phyloP scores from a whole-genome alignment of 768 basidiomycete species.

The Mycena vitilis region DNA sequence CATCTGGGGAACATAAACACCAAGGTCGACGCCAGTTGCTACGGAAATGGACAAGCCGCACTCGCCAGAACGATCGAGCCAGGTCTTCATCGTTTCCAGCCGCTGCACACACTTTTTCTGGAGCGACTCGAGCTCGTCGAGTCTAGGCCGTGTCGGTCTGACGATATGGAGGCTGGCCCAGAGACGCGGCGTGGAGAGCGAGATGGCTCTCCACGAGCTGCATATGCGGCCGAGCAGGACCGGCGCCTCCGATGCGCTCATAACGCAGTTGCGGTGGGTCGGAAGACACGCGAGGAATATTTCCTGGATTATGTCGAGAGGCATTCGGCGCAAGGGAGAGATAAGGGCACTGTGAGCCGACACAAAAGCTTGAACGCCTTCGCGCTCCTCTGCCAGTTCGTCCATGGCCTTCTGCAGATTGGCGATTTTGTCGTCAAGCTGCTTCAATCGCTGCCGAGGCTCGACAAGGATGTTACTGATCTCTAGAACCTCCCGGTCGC shows the following conservation, averaged over 20 bases:
- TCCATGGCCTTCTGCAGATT: slow-evolving; percentile 7
- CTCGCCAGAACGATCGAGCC: slow-evolving; percentile 4
- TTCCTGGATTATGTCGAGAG: slow-evolving; percentile 40
- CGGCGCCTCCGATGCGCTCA: slow-evolving; percentile 36
- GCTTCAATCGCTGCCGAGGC: background rate
- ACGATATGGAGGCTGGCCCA: slow-evolving; percentile 36
- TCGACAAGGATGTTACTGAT: slow-evolving; percentile 9
- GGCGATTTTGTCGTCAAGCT: slow-evolving; percentile 15
- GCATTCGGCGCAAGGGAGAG: slow-evolving; percentile 40
- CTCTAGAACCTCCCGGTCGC: slow-evolving; percentile 5
- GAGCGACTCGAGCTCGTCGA: background rate
- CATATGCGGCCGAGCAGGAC: slow-evolving; percentile 43
- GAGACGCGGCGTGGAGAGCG: slow-evolving; percentile 40
- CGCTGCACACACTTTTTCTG: slow-evolving; percentile 7
- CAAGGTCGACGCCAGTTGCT: background rate
- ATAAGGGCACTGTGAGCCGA: slow-evolving; percentile 39
- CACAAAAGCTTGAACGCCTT: slow-evolving; percentile 13
- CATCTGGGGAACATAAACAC: too few species aligned
- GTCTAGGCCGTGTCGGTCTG: slow-evolving; percentile 1
- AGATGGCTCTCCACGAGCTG: slow-evolving; percentile 41
- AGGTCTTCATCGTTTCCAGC: slow-evolving; percentile 3
- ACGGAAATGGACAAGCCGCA: slow-evolving; percentile 15
- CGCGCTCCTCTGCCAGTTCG: slow-evolving; percentile 10
- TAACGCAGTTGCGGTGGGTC: slow-evolving; percentile 30
- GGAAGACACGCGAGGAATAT: slow-evolving; percentile 44